phyloP scores from a whole-genome alignment of 768 basidiomycete species.

The Piloderma croceum region DNA sequence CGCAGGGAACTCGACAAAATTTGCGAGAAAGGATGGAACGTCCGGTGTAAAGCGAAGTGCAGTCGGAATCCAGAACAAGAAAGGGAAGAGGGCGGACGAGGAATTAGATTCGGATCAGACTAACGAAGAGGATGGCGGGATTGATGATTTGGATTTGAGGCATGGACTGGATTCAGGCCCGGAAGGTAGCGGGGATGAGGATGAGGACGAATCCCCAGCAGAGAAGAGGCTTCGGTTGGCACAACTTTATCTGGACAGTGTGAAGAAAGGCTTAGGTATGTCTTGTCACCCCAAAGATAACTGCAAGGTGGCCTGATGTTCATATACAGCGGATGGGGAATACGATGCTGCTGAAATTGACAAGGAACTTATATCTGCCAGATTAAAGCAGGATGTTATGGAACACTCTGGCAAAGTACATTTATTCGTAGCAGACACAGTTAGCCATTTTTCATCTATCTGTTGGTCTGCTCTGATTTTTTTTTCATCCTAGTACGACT shows the following conservation, averaged over 20 bases:
- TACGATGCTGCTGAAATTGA: conserved; percentile 96
- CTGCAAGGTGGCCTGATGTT: background rate
- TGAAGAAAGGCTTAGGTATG: conserved; percentile 61
- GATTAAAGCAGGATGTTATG: conserved; percentile 88
- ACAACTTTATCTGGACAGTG: conserved; percentile 80
- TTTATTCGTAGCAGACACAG: conserved; percentile 69
- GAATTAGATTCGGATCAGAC: conserved; percentile 63
- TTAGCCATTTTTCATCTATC: conserved; percentile 32
- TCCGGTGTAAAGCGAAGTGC: conserved; percentile 14
- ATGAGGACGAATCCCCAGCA: conserved; percentile 85
- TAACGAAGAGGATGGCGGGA: conserved; percentile 42
- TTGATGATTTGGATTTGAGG: conserved; percentile 75
- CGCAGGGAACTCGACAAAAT: conserved; percentile 23
- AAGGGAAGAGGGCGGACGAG: conserved; percentile 40
- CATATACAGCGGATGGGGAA: conserved; percentile 66
- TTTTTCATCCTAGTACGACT: conserved; percentile 45
- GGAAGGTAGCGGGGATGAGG: conserved; percentile 72
- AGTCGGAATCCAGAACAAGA: conserved; percentile 11
- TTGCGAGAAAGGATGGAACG: conserved; percentile 20
- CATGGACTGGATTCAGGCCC: conserved; percentile 44
- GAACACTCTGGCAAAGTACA: conserved; percentile 87
- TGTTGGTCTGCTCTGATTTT: background rate
- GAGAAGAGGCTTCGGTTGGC: conserved; percentile 90
- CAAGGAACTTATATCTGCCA: conserved; percentile 82
- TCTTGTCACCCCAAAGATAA: conserved; percentile 11